Conservation (phyloP, 306 rosid species). For the Cicer arietinum region DNA sequence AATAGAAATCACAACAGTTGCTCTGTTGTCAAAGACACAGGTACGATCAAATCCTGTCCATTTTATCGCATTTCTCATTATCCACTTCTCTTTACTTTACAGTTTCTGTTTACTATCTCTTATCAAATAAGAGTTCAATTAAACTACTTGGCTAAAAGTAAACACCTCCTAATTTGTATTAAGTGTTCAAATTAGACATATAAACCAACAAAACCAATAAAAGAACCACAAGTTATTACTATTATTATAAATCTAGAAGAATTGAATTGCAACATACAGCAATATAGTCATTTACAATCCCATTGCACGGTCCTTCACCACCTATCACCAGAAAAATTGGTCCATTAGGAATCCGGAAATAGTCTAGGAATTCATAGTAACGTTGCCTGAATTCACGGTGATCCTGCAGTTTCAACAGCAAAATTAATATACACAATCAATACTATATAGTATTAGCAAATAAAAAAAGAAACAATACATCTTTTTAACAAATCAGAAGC, state of each 20-base stretch:
- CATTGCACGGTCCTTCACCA: constrained; percentile 74
- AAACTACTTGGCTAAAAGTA: neutral
- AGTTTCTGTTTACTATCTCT: neutral
- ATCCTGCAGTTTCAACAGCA: constrained; percentile 59
- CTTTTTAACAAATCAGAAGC: no score
- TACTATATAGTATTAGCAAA: no score
- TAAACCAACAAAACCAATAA: constrained; percentile 20
- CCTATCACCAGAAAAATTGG: constrained; percentile 78
- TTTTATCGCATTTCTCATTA: neutral
- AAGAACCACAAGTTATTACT: neutral
- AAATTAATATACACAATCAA: constrained; percentile 25
- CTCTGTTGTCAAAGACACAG: neutral
- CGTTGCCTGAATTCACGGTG: constrained; percentile 79
- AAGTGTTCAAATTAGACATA: constrained; percentile 12
- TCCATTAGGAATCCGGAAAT: constrained; percentile 80
- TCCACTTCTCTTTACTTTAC: neutral
- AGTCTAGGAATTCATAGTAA: constrained; percentile 81
- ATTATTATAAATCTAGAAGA: constrained; percentile 8
- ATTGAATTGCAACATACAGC: constrained; percentile 54
- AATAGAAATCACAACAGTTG: neutral
- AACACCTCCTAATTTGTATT: neutral
- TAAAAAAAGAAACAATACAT: no score
- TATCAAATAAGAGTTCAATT: neutral
- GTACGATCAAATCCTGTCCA: neutral
- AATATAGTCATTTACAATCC: constrained; percentile 77